Percentiles rank a stretch among this genome's conserved stretches.
These are phyloP conservation scores for Monilinia aucupariae DNA, from an alignment of 2,329 filamentous ascomycete genomes.

Conservation along the genomic window DNA sequence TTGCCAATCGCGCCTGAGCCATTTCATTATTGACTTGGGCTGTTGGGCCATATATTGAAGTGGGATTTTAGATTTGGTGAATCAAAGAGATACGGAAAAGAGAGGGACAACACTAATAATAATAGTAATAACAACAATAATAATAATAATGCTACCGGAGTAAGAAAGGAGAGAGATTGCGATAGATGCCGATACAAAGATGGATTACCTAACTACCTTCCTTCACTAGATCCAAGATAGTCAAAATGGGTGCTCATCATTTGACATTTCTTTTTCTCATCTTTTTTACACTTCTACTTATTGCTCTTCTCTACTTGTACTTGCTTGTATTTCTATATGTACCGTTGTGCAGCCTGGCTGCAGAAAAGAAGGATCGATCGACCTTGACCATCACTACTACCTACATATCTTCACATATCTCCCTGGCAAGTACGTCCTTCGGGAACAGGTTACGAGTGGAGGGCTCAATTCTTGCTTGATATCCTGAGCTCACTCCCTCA, in stretches of 20 bases:
- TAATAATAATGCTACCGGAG: too few relatives aligned
- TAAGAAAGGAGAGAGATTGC: slow-evolving; percentile 9
- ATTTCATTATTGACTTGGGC: slow-evolving; percentile 3
- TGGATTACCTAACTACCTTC: too few relatives aligned
- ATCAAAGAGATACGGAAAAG: background rate
- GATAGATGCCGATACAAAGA: background rate
- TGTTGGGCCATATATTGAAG: background rate
- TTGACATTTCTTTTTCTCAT: background rate
- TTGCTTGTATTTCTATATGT: background rate
- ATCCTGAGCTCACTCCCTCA: background rate
- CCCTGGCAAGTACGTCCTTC: background rate
- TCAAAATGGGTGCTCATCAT: background rate
- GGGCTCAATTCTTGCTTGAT: background rate
- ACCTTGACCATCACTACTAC: background rate
- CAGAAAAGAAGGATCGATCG: background rate
- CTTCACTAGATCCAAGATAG: background rate
- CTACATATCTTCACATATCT: background rate
- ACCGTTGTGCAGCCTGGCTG: background rate
- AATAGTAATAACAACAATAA: too few relatives aligned
- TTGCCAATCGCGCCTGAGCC: slow-evolving; percentile 8
- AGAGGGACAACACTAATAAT: too few relatives aligned
- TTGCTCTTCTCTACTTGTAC: background rate
- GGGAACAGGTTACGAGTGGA: background rate
- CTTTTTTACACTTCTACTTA: background rate
- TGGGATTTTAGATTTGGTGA: background rate